Base-by-base conservation (phyloP, 2,329 filamentous ascomycete genomes). In the Neurospora crassa region DNA sequence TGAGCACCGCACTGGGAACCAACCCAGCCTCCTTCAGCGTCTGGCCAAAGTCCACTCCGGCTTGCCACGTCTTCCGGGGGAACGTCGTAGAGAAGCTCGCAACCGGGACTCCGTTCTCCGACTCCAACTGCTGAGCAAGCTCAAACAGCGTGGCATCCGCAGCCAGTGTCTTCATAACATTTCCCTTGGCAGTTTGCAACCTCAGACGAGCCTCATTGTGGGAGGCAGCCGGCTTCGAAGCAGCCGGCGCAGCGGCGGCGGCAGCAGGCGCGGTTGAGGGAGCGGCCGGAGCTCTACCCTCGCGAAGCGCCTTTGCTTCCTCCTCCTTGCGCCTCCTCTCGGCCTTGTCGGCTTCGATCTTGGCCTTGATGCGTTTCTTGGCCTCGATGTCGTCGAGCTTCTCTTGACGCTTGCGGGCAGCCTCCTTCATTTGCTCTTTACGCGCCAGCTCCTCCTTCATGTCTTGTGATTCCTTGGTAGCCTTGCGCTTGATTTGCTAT, bases 321-420 rank as follows among this genome's bases (percentile, higher is more conserved):
- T 97, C 96, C 3, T 93, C 91, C 80, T 96, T 97, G 74, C 91
- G 87, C 74, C 92, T 90, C 70, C 96, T 90, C 77, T 95, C 94
- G 76, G 93, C 92, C 84, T 96, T 97, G 83, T 98, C 94, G 16
- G 92, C 94, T 76, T 96, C 94, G 74, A 99, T 97, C 86, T 94
- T 94, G 71, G 93, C 94, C 82, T 94, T 91, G 80, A 97, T 95
- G 43, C 92, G 89, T 81, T 91, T 92, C 85, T 95, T 96, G 12
- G 93, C 95, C 63, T 93, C 93, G 10, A 91, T 81, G 70, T 98
- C 96, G 18, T 91, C 93, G 59, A 88, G 83, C 84, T 97, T 97
- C 83, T 99, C 96, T 77, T 91, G 88, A 70, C 91, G 90, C 84
- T 97, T 97, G 77, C 89, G 88, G 69, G 90, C 90, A 0, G 93